A percentile compares a stretch with the other conserved stretches of the same genome.
Evolutionary conservation across 306 rosid species (phyloP).

Genomic region (Dalbergia cochinchinensis): DNA sequence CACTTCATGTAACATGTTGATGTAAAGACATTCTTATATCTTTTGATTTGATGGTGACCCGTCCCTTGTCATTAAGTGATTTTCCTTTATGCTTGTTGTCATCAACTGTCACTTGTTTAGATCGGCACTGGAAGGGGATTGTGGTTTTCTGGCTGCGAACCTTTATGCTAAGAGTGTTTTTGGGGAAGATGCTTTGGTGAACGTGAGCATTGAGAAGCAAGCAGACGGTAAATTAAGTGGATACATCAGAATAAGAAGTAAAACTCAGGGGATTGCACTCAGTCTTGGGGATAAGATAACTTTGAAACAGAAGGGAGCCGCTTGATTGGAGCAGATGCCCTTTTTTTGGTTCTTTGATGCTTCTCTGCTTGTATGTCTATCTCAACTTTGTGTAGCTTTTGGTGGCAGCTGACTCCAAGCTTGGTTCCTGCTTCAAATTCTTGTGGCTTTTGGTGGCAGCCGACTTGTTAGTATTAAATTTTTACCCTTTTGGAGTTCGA

Average conservation of each 20-base stretch:
- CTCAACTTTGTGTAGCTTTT: constrained; percentile 57
- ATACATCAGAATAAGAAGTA: constrained; percentile 98
- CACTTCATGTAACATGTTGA: constrained; percentile 9
- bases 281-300: constrained; percentile 99
- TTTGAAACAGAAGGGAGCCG: constrained; percentile 92
- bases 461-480: constrained; percentile 41
- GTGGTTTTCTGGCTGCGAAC: constrained; percentile 97
- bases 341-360: constrained; percentile 36
- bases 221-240: constrained; percentile 88
- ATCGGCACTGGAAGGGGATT: constrained; percentile 95
- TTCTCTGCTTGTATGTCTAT: constrained; percentile 44
- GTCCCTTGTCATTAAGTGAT: constrained; percentile 36
- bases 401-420: constrained; percentile 49
- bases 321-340: constrained; percentile 49
- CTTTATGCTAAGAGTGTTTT: constrained; percentile 96
- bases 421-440: constrained; percentile 40
- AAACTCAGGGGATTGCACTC: constrained; percentile 98
- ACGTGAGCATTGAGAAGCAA: constrained; percentile 94
- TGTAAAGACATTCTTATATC: neutral
- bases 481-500: constrained; percentile 43
- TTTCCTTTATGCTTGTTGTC: constrained; percentile 21
- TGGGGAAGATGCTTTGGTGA: constrained; percentile 98
- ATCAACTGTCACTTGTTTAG: constrained; percentile 51
- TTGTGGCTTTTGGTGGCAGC: constrained; percentile 53
- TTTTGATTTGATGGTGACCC: constrained; percentile 2